Base-by-base conservation (phyloP, 2,329 filamentous ascomycete genomes). In the Chlorencoelia australis region DNA sequence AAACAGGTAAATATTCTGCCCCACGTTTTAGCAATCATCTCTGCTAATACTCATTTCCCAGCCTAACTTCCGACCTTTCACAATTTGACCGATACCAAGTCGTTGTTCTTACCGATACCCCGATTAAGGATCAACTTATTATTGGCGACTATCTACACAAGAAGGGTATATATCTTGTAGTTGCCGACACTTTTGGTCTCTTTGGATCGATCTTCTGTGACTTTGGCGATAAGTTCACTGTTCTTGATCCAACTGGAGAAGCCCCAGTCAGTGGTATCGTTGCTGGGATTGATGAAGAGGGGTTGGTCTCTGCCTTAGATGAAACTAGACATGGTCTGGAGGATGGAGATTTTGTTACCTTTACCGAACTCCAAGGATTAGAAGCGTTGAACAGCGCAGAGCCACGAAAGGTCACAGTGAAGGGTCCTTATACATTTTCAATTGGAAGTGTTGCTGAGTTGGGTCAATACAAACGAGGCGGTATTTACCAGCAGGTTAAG, bases 171-270 rank as follows among this genome's bases (percentile, higher is more conserved):
- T 95, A 85, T 58, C 65, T 98, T 25, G 79, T 94, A 33, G 75
- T 86, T 38, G 77, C 85, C 5, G 88, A 95, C 55, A 94, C 84
- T 0, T 95, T 85, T 53, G 91, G 91, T 47, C 72, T 98, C 20
- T 98, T 98, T 56, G 91, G 91, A 33, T 84, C 81, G 47, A 82
- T 98, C 49, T 98, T 98, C 66, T 95, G 88, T 54, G 91, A 98
- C 56, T 98, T 98, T 57, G 91, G 91, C 49, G 78, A 89, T 55
- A 84, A 91, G 53, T 98, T 98, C 61, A 86, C 84, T 4, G 77
- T 91, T 37, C 79, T 86, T 46, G 91, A 98, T 55, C 67, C 87
- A 4, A 96, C 83, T 10, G 91, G 91, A 51, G 91, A 98, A 64
- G 84, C 84, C 44, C 82, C 85, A 4, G 67, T 85, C 20, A 86